These are phyloP conservation scores for Podospora bellae-mahoneyi DNA, from an alignment of 495 filamentous ascomycete genomes.

Conservation along the genomic window DNA sequence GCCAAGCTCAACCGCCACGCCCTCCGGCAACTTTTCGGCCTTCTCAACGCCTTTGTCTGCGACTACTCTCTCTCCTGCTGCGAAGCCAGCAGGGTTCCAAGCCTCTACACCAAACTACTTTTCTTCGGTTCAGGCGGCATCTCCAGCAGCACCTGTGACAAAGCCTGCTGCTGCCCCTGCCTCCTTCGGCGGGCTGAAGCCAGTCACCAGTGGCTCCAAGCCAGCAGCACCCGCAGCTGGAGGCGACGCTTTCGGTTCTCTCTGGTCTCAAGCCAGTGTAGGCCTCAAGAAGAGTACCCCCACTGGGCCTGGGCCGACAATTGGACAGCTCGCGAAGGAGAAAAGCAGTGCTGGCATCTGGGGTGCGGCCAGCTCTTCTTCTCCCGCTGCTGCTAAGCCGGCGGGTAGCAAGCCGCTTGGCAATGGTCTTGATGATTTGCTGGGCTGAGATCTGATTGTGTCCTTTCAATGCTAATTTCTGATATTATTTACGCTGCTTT, in stretches of 20 bases:
- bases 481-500: not conserved
- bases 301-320: slow-evolving; percentile 59
- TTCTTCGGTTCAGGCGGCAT: slow-evolving; percentile 63
- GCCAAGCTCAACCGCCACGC: slow-evolving; percentile 52
- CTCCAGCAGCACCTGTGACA: slow-evolving; percentile 20
- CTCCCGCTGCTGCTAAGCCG: slow-evolving; percentile 4
- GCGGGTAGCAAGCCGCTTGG: slow-evolving; percentile 27
- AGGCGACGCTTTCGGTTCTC: slow-evolving; percentile 80
- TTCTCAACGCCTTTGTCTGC: slow-evolving; percentile 49
- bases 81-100: slow-evolving; percentile 67
- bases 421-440: slow-evolving; percentile 43
- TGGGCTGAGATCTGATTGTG: slow-evolving; percentile 33
- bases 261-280: slow-evolving; percentile 75
- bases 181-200: slow-evolving; percentile 26
- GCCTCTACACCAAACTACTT: slow-evolving; percentile 88
- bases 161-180: slow-evolving; percentile 27
- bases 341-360: slow-evolving; percentile 93
- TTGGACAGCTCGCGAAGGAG: slow-evolving; percentile 92
- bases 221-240: slow-evolving; percentile 55
- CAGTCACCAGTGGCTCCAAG: slow-evolving; percentile 19
- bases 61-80: slow-evolving; percentile 36
- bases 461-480: slow-evolving; percentile 3
- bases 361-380: slow-evolving; percentile 49
- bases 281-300: slow-evolving; percentile 74
- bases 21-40: slow-evolving; percentile 52